A percentile compares a stretch with the other conserved stretches of the same genome.
Evolutionary conservation across 176 grass and related monocot species (phyloP).

Genomic region (Aegilops tauschii): DNA sequence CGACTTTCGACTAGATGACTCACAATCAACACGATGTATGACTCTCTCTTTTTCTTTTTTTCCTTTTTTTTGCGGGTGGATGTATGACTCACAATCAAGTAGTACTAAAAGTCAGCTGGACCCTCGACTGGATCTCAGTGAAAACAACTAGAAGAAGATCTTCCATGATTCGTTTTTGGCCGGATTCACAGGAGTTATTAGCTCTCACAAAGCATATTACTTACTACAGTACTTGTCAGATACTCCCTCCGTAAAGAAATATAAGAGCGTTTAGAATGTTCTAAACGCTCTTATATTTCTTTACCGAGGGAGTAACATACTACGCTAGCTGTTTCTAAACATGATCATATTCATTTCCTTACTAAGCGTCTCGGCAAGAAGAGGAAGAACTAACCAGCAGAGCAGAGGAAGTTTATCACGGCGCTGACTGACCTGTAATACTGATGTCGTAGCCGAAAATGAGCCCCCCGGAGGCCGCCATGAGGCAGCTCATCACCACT

Average conservation of each 20-base stretch:
- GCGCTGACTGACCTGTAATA: constrained; percentile 54
- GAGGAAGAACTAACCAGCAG: not conserved
- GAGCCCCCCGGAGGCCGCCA: constrained; percentile 77
- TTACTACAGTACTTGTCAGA: not conserved
- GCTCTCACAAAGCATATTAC: not conserved
- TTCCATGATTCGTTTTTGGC: not conserved
- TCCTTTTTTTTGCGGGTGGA: not conserved
- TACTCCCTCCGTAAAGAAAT: too few species aligned
- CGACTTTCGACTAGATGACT: too few species aligned
- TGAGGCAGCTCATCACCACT: constrained; percentile 61
- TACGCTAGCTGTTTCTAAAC: not conserved
- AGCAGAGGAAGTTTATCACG: not conserved
- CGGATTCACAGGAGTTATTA: not conserved
- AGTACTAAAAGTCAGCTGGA: not conserved
- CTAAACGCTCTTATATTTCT: too few species aligned
- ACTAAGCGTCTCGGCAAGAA: not conserved
- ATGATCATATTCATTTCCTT: not conserved
- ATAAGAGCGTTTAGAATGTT: too few species aligned
- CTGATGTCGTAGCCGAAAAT: constrained; percentile 86
- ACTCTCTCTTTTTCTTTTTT: not conserved
- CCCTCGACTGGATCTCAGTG: not conserved
- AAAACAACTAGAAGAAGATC: not conserved
- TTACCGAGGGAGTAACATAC: not conserved
- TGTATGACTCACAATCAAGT: not conserved
- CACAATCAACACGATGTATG: not conserved